Conservation (phyloP, 495 filamentous ascomycete species). For the Bacidia gigantensis region DNA sequence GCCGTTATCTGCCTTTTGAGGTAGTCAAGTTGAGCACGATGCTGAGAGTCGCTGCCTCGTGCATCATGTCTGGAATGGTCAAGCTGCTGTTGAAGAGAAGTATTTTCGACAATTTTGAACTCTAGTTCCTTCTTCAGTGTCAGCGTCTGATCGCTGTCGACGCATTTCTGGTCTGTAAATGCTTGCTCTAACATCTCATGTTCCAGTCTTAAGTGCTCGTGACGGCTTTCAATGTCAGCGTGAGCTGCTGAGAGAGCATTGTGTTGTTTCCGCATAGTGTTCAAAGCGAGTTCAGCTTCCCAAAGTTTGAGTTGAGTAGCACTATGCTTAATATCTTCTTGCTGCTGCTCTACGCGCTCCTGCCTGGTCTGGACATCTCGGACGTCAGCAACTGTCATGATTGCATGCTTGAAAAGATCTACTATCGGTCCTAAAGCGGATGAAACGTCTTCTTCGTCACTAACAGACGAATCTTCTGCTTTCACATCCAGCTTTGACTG, state of each 20-base stretch:
- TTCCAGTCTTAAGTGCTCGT: background rate
- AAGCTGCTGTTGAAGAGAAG: background rate
- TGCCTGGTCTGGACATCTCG: background rate
- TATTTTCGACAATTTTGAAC: background rate
- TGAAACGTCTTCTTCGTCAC: background rate
- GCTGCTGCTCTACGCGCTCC: background rate
- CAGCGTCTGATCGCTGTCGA: too few species aligned
- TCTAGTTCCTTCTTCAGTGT: too few species aligned
- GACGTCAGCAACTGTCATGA: background rate
- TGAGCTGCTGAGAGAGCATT: background rate
- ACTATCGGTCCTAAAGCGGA: background rate
- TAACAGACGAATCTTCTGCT: background rate
- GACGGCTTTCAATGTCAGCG: background rate
- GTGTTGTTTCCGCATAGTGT: background rate
- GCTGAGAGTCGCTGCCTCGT: background rate
- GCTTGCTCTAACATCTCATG: background rate
- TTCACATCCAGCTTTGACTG: background rate
- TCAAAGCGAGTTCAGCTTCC: background rate
- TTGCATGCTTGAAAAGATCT: background rate
- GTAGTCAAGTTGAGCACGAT: background rate
- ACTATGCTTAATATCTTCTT: background rate
- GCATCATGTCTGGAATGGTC: background rate
- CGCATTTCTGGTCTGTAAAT: too few species aligned
- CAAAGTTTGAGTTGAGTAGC: background rate
- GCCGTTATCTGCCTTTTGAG: background rate